These are phyloP conservation scores for Straminergon stramineum DNA, from an alignment of 225 moss, liverwort and hornwort genomes.

Conservation along the genomic window DNA sequence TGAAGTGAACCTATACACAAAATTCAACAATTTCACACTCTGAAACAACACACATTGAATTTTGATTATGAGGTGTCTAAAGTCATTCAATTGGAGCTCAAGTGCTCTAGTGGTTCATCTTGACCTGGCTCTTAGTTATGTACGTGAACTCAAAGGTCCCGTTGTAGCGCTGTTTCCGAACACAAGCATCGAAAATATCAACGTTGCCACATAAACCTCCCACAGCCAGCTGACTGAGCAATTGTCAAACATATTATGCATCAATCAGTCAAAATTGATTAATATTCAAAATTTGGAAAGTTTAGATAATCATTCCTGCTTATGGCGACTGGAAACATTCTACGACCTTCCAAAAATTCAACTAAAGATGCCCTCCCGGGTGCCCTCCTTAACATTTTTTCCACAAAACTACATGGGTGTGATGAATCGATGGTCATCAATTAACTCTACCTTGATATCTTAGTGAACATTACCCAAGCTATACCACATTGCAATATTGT, in stretches of 20 bases:
- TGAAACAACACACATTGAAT: neutral
- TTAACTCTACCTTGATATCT: no score
- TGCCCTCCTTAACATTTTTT: neutral
- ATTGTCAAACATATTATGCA: neutral
- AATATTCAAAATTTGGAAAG: neutral
- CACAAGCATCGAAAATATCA: slow-evolving; percentile 69
- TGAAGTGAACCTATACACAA: neutral
- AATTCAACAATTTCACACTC: neutral
- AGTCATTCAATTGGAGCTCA: neutral
- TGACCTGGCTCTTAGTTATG: slow-evolving; percentile 82
- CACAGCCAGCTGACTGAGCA: slow-evolving; percentile 61
- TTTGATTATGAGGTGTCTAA: neutral
- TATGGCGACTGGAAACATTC: neutral
- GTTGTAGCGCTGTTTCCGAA: slow-evolving; percentile 65
- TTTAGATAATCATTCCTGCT: no score
- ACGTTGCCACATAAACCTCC: slow-evolving; percentile 89
- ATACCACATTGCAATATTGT: no score
- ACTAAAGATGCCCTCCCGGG: neutral
- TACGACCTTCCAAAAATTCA: neutral
- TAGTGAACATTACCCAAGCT: neutral
- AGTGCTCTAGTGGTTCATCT: neutral
- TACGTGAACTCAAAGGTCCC: slow-evolving; percentile 87
- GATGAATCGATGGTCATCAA: neutral
- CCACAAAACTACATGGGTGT: neutral
- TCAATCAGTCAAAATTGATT: neutral